Base-by-base conservation (phyloP, 371 early-diverging fungal genomes). In the Capniomyces stellatus region DNA sequence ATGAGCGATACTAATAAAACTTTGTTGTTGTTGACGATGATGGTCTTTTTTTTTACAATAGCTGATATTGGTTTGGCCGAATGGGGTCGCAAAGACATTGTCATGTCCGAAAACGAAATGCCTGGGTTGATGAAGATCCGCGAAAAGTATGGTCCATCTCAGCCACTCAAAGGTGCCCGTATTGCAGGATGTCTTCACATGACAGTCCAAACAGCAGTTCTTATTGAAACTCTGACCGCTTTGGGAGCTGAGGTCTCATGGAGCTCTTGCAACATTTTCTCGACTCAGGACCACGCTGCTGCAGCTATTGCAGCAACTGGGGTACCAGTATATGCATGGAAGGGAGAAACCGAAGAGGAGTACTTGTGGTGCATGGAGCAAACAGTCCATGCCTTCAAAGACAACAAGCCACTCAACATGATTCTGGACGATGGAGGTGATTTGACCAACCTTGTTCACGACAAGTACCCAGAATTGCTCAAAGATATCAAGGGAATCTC, bases 381-480 rank as follows among this genome's bases (percentile, higher is more conserved):
- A 75, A 85, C 89, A 65, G 68, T 98, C 64, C 58, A 59, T 58
- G 79, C 81, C 60, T 98, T 95, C 87, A 82, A 87, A 73, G 89
- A 87, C 63, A 86, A 86, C 67, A 80, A 92, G 75, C 80, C 89
- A 59, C 80, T 93, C 65, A 96, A 98, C 84, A 75, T 98, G 89
- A 93, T 98, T 73, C 78, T 98, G 69, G 97, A 98, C 76, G 98
- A 96, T 72, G 98, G 97, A 64, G 97, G 98, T 75, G 97, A 98
- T 67, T 76, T 98, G 69, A 94, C 98, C 73, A 79, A 75, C 60
- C 76, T 94, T 63, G 87, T 98, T 58, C 98, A 98, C 82, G 83
- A 90, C 54, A 87, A 89, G 76, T 87, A 92, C 83, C 85, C 94
- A 58, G 80, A 92, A 50, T 63, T 75, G 54, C 72, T 89, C 52